These are phyloP conservation scores for Rhodamnia argentea DNA, from an alignment of 345 rosid species.

Conservation along the genomic window DNA sequence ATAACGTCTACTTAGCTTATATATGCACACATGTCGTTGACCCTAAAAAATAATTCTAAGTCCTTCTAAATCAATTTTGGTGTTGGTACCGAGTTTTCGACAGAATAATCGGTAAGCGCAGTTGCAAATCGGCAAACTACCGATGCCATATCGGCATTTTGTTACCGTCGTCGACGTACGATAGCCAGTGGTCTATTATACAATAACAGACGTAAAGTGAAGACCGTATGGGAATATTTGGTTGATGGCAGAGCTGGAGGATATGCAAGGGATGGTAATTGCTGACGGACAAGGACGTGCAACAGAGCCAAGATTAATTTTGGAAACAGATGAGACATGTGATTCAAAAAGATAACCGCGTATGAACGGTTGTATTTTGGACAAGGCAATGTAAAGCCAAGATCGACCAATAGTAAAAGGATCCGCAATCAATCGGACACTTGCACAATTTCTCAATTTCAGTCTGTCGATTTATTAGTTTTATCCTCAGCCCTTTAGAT, in stretches of 20 bases:
- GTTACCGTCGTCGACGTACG: not conserved
- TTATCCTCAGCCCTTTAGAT: not conserved
- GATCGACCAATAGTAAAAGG: not conserved
- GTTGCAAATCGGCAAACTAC: not conserved
- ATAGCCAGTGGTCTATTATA: not conserved
- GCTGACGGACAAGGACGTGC: not conserved
- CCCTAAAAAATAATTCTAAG: not conserved
- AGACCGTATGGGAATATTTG: not conserved
- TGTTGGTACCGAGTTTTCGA: accelerated
- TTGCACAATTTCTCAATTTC: not conserved
- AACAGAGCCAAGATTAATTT: not conserved
- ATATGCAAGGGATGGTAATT: not conserved
- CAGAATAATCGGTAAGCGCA: not conserved
- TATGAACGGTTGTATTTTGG: too few species aligned
- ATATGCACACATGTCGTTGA: not conserved
- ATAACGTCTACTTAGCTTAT: not conserved
- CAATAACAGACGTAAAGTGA: not conserved
- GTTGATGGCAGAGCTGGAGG: not conserved
- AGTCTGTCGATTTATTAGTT: not conserved
- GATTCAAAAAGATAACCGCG: too few species aligned
- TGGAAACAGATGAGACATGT: not conserved
- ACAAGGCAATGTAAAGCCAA: not conserved
- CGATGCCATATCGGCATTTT: not conserved
- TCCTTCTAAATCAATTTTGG: not conserved
- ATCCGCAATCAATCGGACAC: too few species aligned